Percentiles rank a stretch among this genome's conserved stretches.
These are phyloP conservation scores for Aureobasidium melanogenum DNA, from an alignment of 2,329 filamentous ascomycete species.

Conservation along the genomic window DNA sequence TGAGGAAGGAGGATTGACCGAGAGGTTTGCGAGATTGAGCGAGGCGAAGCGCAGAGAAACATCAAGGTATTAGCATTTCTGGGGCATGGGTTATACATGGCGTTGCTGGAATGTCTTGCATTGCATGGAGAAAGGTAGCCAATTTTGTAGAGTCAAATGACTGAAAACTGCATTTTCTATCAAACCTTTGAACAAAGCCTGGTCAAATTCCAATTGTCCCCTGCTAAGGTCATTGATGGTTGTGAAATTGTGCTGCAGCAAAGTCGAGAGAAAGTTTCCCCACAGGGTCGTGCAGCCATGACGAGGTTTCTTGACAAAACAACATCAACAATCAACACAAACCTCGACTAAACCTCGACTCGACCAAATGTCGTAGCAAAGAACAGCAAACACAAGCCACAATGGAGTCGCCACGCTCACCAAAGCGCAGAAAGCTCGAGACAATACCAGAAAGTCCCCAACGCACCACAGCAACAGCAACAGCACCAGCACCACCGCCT, in stretches of 20 bases:
- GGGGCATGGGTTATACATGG: not conserved
- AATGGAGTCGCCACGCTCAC: constrained; percentile 17
- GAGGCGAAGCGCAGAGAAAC: constrained; percentile 10
- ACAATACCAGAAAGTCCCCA: constrained; percentile 10
- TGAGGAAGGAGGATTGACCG: constrained; percentile 19
- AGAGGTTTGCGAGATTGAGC: constrained; percentile 20
- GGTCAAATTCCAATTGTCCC: too few species aligned
- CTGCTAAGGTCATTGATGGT: too few species aligned
- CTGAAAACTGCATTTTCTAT: not conserved
- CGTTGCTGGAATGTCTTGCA: not conserved
- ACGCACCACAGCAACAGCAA: not conserved
- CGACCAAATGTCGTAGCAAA: not conserved
- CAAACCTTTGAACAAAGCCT: too few species aligned
- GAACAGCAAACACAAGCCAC: not conserved
- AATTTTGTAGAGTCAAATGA: not conserved
- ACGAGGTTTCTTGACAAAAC: not conserved
- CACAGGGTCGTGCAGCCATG: not conserved
- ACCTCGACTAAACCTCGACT: not conserved
- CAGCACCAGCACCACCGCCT: not conserved
- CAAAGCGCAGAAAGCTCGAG: constrained; percentile 25
- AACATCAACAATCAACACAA: not conserved
- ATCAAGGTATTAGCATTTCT: constrained; percentile 1
- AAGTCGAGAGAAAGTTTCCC: not conserved
- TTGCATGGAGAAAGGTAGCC: not conserved
- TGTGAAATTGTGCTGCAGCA: not conserved